Conservation (phyloP, 73 alveolate species). For the Symbiodinium pilosum region DNA sequence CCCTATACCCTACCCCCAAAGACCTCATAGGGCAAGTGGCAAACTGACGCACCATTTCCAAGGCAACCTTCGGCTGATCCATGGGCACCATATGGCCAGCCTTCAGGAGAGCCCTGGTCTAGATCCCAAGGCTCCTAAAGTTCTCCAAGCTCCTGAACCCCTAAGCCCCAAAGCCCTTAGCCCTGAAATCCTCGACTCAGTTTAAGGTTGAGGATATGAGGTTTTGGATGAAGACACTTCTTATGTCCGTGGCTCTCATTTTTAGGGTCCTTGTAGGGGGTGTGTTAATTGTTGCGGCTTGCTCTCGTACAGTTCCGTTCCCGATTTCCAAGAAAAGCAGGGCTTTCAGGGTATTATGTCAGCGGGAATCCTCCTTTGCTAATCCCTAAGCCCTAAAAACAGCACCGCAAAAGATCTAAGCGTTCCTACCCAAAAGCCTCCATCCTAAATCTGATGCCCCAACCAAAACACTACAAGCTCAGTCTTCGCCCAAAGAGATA, state of each 20-base stretch:
- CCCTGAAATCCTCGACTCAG: no score
- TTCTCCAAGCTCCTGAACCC: no score
- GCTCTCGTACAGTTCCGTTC: no score
- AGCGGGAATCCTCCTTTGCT: no score
- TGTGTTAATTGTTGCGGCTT: no score
- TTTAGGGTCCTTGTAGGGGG: background rate
- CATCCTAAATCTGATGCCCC: background rate
- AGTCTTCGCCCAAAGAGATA: background rate
- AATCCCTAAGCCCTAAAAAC: background rate
- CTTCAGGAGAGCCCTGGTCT: constrained; percentile 94
- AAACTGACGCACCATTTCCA: constrained; percentile 96
- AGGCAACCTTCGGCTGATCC: constrained; percentile 98
- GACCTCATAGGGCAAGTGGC: constrained; percentile 71
- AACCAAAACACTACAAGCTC: background rate
- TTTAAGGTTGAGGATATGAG: background rate
- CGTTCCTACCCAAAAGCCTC: background rate
- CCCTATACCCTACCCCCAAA: background rate
- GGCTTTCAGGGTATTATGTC: no score
- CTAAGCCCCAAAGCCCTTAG: no score
- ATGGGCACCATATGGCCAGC: constrained; percentile 99
- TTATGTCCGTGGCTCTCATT: no score
- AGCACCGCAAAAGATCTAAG: background rate
- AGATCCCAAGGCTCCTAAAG: background rate
- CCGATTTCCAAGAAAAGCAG: no score
- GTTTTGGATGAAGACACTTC: no score